A percentile compares a stretch with the other conserved stretches of the same genome.
phyloP scores from a whole-genome alignment of 1,284 basidiomycete genomes.

The Leccinum subrobustum region DNA sequence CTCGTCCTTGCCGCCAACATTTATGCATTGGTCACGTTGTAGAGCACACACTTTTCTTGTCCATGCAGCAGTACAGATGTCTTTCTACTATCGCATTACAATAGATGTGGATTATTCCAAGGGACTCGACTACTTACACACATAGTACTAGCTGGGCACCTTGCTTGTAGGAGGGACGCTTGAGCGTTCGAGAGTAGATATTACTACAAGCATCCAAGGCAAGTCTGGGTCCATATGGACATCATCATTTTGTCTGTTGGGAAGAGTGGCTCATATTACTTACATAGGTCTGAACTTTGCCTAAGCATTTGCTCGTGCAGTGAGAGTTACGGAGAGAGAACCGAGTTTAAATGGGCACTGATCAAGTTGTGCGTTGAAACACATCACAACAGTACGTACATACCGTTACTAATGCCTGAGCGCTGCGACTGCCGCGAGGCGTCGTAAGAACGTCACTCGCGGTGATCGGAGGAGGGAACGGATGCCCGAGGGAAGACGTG shows the following conservation, averaged over 20 bases:
- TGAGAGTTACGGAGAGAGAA: neutral
- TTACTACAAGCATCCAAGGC: too few species aligned
- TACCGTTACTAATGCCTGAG: neutral
- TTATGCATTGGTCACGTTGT: constrained; percentile 57
- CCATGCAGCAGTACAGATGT: neutral
- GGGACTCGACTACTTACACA: too few species aligned
- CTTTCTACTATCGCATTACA: neutral
- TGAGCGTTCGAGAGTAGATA: too few species aligned
- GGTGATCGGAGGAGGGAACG: neutral
- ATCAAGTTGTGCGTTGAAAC: neutral
- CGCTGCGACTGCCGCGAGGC: neutral
- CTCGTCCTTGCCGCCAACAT: constrained; percentile 68
- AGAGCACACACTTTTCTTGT: constrained; percentile 12
- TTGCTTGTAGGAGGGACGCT: too few species aligned
- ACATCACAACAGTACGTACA: neutral
- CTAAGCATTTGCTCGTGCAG: too few species aligned
- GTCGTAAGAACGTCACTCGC: neutral
- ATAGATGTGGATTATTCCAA: neutral
- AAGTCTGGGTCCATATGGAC: too few species aligned
- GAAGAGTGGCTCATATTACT: too few species aligned
- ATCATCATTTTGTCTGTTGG: too few species aligned
- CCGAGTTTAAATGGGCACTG: neutral
- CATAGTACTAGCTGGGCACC: too few species aligned
- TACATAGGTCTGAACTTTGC: too few species aligned
- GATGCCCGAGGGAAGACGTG: neutral